phyloP scores from a whole-genome alignment of 495 filamentous ascomycete species.

The Penicillium mononematosum region DNA sequence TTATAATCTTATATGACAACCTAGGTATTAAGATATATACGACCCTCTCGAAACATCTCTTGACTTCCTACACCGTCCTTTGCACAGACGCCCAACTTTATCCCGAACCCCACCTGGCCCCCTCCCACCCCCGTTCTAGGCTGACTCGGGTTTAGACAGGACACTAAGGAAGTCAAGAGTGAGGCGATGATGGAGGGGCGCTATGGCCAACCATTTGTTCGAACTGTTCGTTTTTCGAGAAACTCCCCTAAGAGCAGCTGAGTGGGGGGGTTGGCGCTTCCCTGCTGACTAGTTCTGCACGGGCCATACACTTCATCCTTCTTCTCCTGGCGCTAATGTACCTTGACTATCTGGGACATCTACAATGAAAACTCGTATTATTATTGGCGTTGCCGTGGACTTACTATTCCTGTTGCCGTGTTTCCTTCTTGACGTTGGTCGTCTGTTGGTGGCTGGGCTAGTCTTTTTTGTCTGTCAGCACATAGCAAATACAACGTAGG shows the following conservation, averaged over 20 bases:
- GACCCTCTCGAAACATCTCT: no score
- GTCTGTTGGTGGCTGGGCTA: constrained; percentile 6
- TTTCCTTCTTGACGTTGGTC: background rate
- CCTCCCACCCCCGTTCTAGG: background rate
- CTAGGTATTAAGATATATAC: no score
- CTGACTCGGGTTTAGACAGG: constrained; percentile 6
- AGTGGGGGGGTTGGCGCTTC: constrained; percentile 1
- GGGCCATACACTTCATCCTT: constrained; percentile 13
- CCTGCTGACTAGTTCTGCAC: constrained; percentile 10
- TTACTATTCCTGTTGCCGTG: background rate
- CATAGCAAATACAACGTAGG: background rate
- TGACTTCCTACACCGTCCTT: constrained; percentile 3
- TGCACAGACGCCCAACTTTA: constrained; percentile 1
- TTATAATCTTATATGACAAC: background rate
- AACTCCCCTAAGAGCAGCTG: background rate
- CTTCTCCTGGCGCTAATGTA: constrained; percentile 17
- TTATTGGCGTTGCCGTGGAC: constrained; percentile 1
- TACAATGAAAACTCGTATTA: background rate
- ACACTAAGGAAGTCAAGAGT: constrained; percentile 4
- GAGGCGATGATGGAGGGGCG: constrained; percentile 16
- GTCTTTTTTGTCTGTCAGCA: background rate
- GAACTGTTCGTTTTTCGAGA: constrained; percentile 10
- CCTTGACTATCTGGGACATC: constrained; percentile 7
- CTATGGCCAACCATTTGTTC: constrained; percentile 15
- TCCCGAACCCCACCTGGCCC: background rate